A percentile compares a stretch with the other conserved stretches of the same genome.
Conservation (phyloP, 805 yeast genomes). For the Kuraishia floccosa region DNA sequence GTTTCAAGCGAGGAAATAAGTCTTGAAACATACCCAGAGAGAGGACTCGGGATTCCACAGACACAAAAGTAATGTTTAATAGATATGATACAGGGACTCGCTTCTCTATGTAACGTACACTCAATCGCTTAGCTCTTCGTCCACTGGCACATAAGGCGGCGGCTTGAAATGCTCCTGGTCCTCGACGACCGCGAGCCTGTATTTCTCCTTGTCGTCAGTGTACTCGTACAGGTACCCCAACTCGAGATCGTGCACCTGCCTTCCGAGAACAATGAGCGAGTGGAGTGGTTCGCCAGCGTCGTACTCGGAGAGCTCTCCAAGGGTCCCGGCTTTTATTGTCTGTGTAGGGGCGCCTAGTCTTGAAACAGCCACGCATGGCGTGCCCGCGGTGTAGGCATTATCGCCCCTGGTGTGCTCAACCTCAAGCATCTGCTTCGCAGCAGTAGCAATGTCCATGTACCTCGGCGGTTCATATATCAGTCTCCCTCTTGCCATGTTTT, state of each 20-base stretch:
- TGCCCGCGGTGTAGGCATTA: constrained; percentile 69
- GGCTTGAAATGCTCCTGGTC: constrained; percentile 72
- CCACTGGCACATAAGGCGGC: constrained; percentile 51
- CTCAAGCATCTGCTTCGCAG: constrained; percentile 80
- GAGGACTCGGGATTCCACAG: no score
- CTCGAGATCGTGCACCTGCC: constrained; percentile 91
- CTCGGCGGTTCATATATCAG: constrained; percentile 93
- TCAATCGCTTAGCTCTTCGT: constrained; percentile 15
- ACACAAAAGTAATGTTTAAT: no score
- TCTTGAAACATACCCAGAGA: no score
- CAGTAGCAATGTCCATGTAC: constrained; percentile 86
- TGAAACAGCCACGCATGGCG: constrained; percentile 91
- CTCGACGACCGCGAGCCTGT: constrained; percentile 30
- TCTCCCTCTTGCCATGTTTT: constrained; percentile 88
- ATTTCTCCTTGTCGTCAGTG: constrained; percentile 47
- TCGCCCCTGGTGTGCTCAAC: constrained; percentile 72
- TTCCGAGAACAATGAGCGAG: constrained; percentile 81
- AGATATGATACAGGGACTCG: no score
- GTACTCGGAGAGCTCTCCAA: constrained; percentile 63
- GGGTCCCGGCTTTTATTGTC: constrained; percentile 73
- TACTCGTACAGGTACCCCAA: constrained; percentile 73
- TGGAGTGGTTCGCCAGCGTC: constrained; percentile 95
- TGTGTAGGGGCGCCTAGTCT: constrained; percentile 85
- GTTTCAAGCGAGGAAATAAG: no score
- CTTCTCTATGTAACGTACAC: no score